Percentiles rank a stretch among this genome's conserved stretches.
Conservation (phyloP, 1,139 yeast genomes). For the Kurtzmaniella quercitrusa region DNA sequence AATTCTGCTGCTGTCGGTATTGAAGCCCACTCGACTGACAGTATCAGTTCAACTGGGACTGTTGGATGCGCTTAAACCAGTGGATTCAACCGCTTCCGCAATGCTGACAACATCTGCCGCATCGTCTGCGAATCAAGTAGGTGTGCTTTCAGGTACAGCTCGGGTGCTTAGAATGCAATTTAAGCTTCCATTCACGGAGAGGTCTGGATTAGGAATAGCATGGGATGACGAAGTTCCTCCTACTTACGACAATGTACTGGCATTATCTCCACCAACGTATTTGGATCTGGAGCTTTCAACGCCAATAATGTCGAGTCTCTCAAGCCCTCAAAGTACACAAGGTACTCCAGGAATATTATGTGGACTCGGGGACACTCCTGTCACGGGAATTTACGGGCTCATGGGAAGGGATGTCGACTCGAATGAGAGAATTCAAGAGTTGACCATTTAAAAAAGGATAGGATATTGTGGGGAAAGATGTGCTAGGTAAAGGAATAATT, state of each 20-base stretch:
- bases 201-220: conserved; percentile 93
- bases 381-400: conserved; percentile 19
- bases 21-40: conserved; percentile 12
- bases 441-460: conserved; percentile 15
- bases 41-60: conserved; percentile 7
- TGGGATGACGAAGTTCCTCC: conserved; percentile 99
- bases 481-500: no score
- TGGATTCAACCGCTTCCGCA: conserved; percentile 5
- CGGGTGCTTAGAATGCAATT: conserved; percentile 94
- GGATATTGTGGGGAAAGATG: not conserved
- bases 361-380: conserved; percentile 44
- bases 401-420: conserved; percentile 20
- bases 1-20: conserved; percentile 5
- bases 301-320: conserved; percentile 3
- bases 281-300: conserved; percentile 23
- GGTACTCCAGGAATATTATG: conserved; percentile 38
- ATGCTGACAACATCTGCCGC: conserved; percentile 7
- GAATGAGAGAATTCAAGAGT: conserved; percentile 35
- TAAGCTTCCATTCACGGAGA: conserved; percentile 71
- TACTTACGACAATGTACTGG: conserved; percentile 77
- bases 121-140: conserved; percentile 33
- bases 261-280: conserved; percentile 84
- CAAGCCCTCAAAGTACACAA: conserved; percentile 7
- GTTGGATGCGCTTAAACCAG: conserved; percentile 3
- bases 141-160: conserved; percentile 92